Conservation (phyloP, 2,329 filamentous ascomycete genomes). For the Fusarium coffeatum region DNA sequence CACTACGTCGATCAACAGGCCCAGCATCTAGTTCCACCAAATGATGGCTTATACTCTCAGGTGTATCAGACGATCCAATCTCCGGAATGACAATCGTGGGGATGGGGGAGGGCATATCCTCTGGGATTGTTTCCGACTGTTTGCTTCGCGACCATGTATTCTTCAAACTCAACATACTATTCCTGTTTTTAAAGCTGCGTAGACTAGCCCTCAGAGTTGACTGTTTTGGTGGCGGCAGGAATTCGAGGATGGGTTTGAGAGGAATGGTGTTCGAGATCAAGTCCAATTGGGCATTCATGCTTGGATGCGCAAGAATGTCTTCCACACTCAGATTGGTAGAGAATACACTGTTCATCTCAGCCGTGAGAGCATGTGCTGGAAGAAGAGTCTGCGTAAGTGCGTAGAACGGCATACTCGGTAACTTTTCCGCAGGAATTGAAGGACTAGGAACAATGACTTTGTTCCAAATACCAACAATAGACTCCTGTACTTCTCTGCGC, state of each 20-base stretch:
- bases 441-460: slow-evolving; percentile 56
- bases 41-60: not conserved
- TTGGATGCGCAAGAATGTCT: slow-evolving; percentile 63
- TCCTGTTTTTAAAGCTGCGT: slow-evolving; percentile 34
- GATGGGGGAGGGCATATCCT: not conserved
- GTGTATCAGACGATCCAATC: slow-evolving; percentile 16
- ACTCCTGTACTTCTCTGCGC: slow-evolving; percentile 54
- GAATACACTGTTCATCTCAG: slow-evolving; percentile 58
- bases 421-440: slow-evolving; percentile 55
- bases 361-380: slow-evolving; percentile 60
- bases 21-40: slow-evolving; percentile 11
- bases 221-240: slow-evolving; percentile 8
- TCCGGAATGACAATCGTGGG: not conserved
- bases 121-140: not conserved
- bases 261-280: slow-evolving; percentile 50
- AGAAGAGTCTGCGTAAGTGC: slow-evolving; percentile 63
- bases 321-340: slow-evolving; percentile 57
- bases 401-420: slow-evolving; percentile 62
- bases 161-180: slow-evolving; percentile 43
- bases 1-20: slow-evolving; percentile 15
- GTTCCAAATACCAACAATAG: slow-evolving; percentile 59
- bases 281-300: slow-evolving; percentile 62
- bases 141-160: slow-evolving; percentile 47
- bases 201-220: slow-evolving; percentile 34
- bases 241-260: not conserved